Conservation (phyloP, 805 yeast species). For the Saccharomycopsis sp. region DNA sequence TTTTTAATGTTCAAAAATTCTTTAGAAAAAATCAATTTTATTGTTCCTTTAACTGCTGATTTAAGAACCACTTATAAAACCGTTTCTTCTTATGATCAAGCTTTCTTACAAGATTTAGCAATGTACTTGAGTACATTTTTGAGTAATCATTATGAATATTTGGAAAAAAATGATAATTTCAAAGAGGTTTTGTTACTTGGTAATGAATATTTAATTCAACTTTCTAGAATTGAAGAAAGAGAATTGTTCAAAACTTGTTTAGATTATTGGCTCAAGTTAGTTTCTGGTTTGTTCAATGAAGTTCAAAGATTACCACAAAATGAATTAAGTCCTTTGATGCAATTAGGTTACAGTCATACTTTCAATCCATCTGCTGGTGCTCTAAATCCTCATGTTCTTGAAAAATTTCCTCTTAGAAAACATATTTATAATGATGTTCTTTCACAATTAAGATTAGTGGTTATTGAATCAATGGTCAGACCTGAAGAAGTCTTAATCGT, state of each 20-base stretch:
- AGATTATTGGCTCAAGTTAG: slow-evolving; percentile 89
- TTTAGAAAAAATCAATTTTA: slow-evolving; percentile 55
- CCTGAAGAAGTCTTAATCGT: slow-evolving; percentile 97
- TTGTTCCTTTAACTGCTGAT: slow-evolving; percentile 67
- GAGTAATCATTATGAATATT: slow-evolving; percentile 54
- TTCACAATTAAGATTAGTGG: slow-evolving; percentile 79
- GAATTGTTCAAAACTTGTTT: slow-evolving; percentile 92
- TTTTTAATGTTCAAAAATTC: slow-evolving; percentile 61
- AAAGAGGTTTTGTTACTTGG: slow-evolving; percentile 57
- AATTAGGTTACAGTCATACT: slow-evolving; percentile 37
- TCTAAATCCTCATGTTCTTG: slow-evolving; percentile 67
- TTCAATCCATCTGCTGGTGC: slow-evolving; percentile 61
- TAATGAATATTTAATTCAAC: slow-evolving; percentile 70
- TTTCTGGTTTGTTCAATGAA: slow-evolving; percentile 73
- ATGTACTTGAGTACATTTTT: slow-evolving; percentile 84
- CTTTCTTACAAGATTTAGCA: slow-evolving; percentile 89
- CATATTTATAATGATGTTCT: slow-evolving; percentile 73
- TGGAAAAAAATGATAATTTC: slow-evolving; percentile 46
- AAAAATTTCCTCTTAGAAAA: slow-evolving; percentile 75
- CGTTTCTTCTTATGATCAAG: slow-evolving; percentile 80
- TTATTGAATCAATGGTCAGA: slow-evolving; percentile 94
- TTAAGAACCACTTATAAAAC: slow-evolving; percentile 59
- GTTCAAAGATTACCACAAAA: slow-evolving; percentile 68
- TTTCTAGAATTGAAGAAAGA: slow-evolving; percentile 88
- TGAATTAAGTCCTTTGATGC: slow-evolving; percentile 69